Percentiles rank a stretch among this genome's conserved stretches.
These are phyloP conservation scores for Candida dendrica DNA, from an alignment of 805 yeast species.

Conservation along the genomic window DNA sequence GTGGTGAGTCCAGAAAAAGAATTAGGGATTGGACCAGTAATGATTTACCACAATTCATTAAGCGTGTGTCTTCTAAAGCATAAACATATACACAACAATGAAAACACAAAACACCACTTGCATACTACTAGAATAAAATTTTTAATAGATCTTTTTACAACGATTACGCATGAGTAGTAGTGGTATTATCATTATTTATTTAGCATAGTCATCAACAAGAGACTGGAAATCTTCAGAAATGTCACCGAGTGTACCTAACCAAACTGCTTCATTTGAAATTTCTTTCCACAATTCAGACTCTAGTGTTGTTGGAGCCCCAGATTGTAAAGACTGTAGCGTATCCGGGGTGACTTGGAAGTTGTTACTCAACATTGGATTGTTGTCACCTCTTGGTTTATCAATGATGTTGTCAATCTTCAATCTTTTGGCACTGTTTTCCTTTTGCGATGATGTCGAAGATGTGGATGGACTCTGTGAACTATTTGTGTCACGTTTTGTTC, in stretches of 20 bases:
- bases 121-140: background rate
- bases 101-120: background rate
- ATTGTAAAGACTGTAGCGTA: conserved; percentile 20
- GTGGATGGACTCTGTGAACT: conserved; percentile 3
- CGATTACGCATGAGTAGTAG: too few relatives aligned
- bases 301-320: conserved; percentile 25
- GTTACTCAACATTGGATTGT: conserved; percentile 11
- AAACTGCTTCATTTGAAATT: conserved; percentile 67
- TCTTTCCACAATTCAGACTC: conserved; percentile 68
- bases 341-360: conserved; percentile 19
- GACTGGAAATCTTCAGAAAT: conserved; percentile 30
- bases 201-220: conserved; percentile 14
- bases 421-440: conserved; percentile 4
- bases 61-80: conserved; percentile 27
- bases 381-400: background rate
- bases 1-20: conserved; percentile 44
- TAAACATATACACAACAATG: background rate
- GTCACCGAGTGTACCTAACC: conserved; percentile 44
- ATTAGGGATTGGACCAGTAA: conserved; percentile 52
- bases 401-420: conserved; percentile 11
- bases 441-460: conserved; percentile 1
- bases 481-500: conserved; percentile 10
- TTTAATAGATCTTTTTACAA: background rate
- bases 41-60: conserved; percentile 39
- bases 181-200: background rate